Percentiles rank a stretch among this genome's conserved stretches.
Evolutionary conservation across 1,139 yeast species (phyloP).

Genomic region (Diutina pseudorugosa): DNA sequence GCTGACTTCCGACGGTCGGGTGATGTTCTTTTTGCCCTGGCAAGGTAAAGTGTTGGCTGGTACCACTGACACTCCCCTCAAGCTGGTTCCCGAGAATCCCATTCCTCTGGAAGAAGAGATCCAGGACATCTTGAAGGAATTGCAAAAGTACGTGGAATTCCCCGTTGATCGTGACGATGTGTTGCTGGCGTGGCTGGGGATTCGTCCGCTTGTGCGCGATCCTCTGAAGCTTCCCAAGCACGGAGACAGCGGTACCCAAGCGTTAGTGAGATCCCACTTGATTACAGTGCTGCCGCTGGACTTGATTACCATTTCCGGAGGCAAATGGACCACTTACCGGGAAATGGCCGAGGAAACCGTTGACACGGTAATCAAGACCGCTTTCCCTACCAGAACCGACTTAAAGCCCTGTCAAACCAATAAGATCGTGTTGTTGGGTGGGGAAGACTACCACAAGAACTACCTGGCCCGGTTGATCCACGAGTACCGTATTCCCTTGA

Average conservation of each 20-base stretch:
- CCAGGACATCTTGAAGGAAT: conserved; percentile 74
- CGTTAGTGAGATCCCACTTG: conserved; percentile 83
- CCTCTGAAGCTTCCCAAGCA: conserved; percentile 50
- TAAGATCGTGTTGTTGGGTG: conserved; percentile 60
- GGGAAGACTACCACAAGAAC: conserved; percentile 52
- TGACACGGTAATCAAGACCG: conserved; percentile 52
- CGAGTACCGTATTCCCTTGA: conserved; percentile 60
- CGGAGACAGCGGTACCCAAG: conserved; percentile 48
- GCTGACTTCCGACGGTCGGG: conserved; percentile 89
- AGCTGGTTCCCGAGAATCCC: conserved; percentile 71
- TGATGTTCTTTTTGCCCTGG: conserved; percentile 96
- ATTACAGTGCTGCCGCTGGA: conserved; percentile 63
- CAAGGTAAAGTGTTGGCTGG: conserved; percentile 96
- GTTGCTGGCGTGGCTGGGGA: conserved; percentile 93
- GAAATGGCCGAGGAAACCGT: conserved; percentile 97
- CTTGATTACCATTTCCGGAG: conserved; percentile 85
- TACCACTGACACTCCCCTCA: conserved; percentile 80
- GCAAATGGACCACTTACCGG: conserved; percentile 97
- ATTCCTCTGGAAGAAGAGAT: conserved; percentile 84
- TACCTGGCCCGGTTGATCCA: conserved; percentile 74
- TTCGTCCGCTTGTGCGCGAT: conserved; percentile 87
- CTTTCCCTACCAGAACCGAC: conserved; percentile 20
- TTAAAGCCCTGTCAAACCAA: conserved; percentile 54
- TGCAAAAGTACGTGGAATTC: conserved; percentile 81
- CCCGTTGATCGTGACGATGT: conserved; percentile 87